These are phyloP conservation scores for Colletotrichum limetticola DNA, from an alignment of 2,329 filamentous ascomycete genomes.

Conservation along the genomic window DNA sequence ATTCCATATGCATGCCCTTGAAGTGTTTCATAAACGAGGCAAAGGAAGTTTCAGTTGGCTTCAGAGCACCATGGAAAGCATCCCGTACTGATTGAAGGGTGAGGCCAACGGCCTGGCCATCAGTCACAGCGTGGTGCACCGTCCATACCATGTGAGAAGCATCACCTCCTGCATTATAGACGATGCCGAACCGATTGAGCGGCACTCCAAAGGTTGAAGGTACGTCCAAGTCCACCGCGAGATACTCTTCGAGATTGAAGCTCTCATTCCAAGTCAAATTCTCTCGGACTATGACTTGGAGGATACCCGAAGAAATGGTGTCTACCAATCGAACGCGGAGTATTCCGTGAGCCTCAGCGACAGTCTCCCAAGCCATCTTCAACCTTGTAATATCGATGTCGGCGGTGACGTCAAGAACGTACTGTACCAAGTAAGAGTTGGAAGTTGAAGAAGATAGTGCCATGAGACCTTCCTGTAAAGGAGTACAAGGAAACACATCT, in stretches of 20 bases:
- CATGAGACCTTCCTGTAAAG: conserved; percentile 26
- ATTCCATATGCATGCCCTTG: background rate
- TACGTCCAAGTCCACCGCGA: background rate
- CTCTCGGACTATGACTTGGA: conserved; percentile 62
- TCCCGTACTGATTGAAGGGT: conserved; percentile 15
- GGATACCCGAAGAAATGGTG: conserved; percentile 14
- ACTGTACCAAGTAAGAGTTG: conserved; percentile 24
- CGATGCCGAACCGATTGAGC: conserved; percentile 36
- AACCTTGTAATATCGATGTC: conserved; percentile 1
- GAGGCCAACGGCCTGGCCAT: conserved; percentile 27
- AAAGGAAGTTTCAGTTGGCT: conserved; percentile 1
- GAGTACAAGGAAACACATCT: conserved; percentile 24
- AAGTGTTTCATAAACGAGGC: conserved; percentile 31
- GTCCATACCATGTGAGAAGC: conserved; percentile 36
- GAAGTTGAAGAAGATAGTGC: conserved; percentile 13
- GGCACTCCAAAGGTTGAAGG: conserved; percentile 30
- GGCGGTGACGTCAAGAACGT: background rate
- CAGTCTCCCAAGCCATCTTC: conserved; percentile 24
- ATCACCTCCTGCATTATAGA: conserved; percentile 14
- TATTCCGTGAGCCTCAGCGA: conserved; percentile 30
- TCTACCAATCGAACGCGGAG: conserved; percentile 38
- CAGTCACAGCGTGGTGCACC: conserved; percentile 30
- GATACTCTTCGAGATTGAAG: conserved; percentile 18
- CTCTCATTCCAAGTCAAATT: conserved; percentile 18
- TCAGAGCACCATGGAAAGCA: background rate